phyloP scores from a whole-genome alignment of 306 rosid genomes.

The Lathyrus tuberosus region DNA sequence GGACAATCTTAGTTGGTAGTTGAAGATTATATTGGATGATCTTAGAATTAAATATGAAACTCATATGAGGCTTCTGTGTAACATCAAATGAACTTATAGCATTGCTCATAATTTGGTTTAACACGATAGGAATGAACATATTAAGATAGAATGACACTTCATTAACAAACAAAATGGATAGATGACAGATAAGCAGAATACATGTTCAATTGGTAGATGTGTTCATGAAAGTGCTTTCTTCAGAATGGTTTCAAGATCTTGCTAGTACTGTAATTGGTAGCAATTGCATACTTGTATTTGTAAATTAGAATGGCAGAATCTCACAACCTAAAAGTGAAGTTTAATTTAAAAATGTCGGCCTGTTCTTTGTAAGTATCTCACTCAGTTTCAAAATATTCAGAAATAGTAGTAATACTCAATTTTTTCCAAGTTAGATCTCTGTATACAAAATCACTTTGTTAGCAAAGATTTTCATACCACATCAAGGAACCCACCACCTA shows the following conservation, averaged over 20 bases:
- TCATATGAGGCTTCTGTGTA: background rate
- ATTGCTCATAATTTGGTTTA: background rate
- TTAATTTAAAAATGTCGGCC: background rate
- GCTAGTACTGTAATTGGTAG: background rate
- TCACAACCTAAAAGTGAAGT: background rate
- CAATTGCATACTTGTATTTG: background rate
- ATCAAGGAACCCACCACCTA: background rate
- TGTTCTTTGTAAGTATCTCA: background rate
- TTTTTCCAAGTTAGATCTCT: background rate
- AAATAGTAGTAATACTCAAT: background rate
- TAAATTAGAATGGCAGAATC: background rate
- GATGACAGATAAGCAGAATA: background rate
- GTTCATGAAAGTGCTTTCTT: background rate
- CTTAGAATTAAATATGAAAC: conserved; percentile 5
- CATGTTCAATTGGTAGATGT: conserved; percentile 1
- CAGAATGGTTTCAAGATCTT: conserved; percentile 6
- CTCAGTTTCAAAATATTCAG: background rate
- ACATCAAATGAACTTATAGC: background rate
- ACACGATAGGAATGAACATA: conserved; percentile 1
- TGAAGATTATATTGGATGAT: background rate
- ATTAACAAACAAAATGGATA: background rate
- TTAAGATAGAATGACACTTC: background rate
- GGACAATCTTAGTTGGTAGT: background rate
- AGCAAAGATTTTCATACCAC: background rate
- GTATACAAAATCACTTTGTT: background rate